Percentiles rank a stretch among this genome's conserved stretches.
Conservation (phyloP, 768 basidiomycete species). For the Tremella fuciformis region DNA sequence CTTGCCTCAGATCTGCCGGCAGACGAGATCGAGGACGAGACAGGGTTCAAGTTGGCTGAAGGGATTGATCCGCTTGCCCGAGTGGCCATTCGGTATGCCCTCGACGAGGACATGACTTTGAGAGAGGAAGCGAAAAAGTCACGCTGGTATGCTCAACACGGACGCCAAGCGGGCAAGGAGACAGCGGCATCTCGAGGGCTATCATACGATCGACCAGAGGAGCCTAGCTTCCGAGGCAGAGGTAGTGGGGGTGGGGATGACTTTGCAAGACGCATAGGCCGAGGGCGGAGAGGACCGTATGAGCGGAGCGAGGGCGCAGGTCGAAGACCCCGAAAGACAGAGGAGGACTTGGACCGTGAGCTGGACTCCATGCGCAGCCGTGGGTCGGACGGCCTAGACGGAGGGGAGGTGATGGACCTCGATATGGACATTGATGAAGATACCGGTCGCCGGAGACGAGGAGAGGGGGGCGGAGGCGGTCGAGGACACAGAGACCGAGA, state of each 20-base stretch:
- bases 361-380: conserved; percentile 82
- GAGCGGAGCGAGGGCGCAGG: conserved; percentile 77
- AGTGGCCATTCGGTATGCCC: conserved; percentile 43
- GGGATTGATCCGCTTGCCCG: conserved; percentile 43
- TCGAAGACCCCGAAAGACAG: conserved; percentile 81
- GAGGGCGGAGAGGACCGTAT: conserved; percentile 67
- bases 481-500: conserved; percentile 6
- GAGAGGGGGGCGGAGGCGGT: conserved; percentile 5
- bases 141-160: conserved; percentile 46
- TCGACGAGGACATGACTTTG: conserved; percentile 35
- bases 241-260: conserved; percentile 27
- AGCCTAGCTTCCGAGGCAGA: conserved; percentile 19
- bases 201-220: conserved; percentile 13
- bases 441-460: conserved; percentile 1
- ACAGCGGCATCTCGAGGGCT: conserved; percentile 9
- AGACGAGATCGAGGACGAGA: background rate
- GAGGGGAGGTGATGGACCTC: conserved; percentile 64
- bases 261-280: conserved; percentile 33
- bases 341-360: conserved; percentile 85
- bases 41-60: conserved; percentile 16
- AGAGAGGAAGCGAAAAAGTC: conserved; percentile 38
- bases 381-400: conserved; percentile 57
- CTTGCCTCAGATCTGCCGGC: conserved; percentile 2
- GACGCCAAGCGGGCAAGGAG: conserved; percentile 45
- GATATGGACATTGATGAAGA: conserved; percentile 10